Evolutionary conservation across 139 green algal genomes (phyloP).

Genomic region (Choricystis sp.): DNA sequence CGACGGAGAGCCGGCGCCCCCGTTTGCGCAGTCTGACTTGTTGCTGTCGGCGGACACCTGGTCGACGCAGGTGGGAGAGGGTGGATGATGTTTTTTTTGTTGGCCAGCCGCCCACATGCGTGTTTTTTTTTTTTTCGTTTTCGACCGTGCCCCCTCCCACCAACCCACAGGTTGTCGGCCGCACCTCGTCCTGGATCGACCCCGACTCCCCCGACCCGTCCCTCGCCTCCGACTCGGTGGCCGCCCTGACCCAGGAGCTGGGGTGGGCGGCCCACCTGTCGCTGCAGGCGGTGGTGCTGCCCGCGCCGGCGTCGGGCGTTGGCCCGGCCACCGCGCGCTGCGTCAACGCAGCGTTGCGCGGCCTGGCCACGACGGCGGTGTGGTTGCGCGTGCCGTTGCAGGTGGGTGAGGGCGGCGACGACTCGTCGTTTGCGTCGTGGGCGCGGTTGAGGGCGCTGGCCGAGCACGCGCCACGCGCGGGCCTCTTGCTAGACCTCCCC

Average conservation of each 20-base stretch:
- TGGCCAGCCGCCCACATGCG: background rate
- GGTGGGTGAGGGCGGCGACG: conserved; percentile 5
- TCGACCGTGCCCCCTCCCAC: background rate
- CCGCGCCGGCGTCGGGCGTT: conserved; percentile 36
- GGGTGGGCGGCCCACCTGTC: conserved; percentile 80
- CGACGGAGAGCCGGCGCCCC: conserved; percentile 16
- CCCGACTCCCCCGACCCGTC: conserved; percentile 29
- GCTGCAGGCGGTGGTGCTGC: conserved; percentile 76
- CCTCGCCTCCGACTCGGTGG: conserved; percentile 25
- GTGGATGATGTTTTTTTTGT: background rate
- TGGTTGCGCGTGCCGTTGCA: conserved; percentile 68
- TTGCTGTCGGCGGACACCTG: conserved; percentile 42
- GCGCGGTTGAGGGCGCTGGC: conserved; percentile 47
- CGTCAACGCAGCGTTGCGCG: conserved; percentile 36
- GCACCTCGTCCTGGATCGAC: conserved; percentile 61
- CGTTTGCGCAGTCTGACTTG: conserved; percentile 45
- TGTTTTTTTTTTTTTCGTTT: background rate
- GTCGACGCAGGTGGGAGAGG: conserved; percentile 33
- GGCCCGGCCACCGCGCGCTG: conserved; percentile 54
- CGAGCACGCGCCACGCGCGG: conserved; percentile 51
- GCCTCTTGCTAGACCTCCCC: conserved; percentile 45
- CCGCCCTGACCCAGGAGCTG: conserved; percentile 63
- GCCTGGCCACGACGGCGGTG: conserved; percentile 53
- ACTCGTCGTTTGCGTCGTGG: conserved; percentile 62
- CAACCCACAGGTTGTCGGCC: conserved; percentile 52